Evolutionary conservation across 345 rosid species (phyloP).

Genomic region (Populus alba): DNA sequence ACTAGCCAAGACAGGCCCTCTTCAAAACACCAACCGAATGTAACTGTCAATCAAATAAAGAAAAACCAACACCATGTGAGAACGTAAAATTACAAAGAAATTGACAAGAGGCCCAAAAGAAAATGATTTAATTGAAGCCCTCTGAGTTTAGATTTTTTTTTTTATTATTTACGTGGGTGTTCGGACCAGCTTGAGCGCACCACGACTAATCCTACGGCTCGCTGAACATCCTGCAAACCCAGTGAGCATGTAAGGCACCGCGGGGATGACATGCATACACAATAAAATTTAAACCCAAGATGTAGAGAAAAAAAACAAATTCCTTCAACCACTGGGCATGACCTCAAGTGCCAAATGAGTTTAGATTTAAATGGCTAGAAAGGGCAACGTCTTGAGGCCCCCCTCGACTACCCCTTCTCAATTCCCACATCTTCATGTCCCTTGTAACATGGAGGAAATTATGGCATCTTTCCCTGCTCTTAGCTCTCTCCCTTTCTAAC

Average conservation of each 20-base stretch:
- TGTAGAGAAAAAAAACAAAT: too few species aligned
- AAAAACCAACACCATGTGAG: neutral
- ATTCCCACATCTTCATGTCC: conserved; percentile 41
- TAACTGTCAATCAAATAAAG: conserved; percentile 34
- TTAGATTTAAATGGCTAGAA: conserved; percentile 22
- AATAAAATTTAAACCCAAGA: too few species aligned
- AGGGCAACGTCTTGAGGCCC: conserved; percentile 27
- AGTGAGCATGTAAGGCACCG: too few species aligned
- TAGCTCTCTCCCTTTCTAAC: conserved; percentile 2
- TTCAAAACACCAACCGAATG: conserved; percentile 32
- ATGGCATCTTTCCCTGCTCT: conserved; percentile 38
- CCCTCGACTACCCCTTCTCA: conserved; percentile 48
- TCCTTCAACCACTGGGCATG: too few species aligned
- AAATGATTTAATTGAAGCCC: neutral
- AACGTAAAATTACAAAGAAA: neutral
- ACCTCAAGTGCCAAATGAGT: too few species aligned
- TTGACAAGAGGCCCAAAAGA: neutral
- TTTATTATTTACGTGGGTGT: too few species aligned
- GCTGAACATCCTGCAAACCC: too few species aligned
- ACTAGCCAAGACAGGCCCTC: conserved; percentile 1
- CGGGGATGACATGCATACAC: too few species aligned
- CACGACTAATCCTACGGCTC: too few species aligned
- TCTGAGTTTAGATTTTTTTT: neutral
- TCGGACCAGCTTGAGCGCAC: too few species aligned
- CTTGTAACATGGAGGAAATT: conserved; percentile 68